Percentiles rank a stretch among this genome's conserved stretches.
Evolutionary conservation across 208 protist genomes (phyloP).

Genomic region (Leishmania mexicana): DNA sequence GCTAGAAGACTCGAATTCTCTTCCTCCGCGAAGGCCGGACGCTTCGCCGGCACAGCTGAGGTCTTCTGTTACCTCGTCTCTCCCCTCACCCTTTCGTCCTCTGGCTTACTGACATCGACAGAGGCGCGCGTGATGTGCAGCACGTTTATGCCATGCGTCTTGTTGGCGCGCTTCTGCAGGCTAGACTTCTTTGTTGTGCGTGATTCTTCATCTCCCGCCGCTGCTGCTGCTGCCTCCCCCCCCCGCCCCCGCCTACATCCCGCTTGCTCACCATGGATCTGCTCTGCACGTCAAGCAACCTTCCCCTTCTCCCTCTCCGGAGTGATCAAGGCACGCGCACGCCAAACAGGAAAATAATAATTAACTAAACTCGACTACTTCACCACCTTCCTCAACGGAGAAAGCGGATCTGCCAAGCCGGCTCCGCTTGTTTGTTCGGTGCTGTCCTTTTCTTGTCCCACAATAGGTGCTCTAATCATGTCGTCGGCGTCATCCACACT

Average conservation of each 20-base stretch:
- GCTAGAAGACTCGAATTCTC: background rate
- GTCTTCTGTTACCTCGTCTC: background rate
- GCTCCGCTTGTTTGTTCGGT: background rate
- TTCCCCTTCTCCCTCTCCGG: background rate
- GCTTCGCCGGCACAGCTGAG: background rate
- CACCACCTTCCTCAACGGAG: background rate
- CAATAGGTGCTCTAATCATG: conserved; percentile 2
- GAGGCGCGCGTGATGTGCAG: background rate
- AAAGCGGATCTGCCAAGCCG: background rate
- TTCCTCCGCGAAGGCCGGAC: background rate
- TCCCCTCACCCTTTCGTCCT: background rate
- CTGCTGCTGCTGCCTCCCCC: background rate
- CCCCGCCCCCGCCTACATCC: background rate
- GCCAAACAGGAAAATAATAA: background rate
- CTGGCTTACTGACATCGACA: background rate
- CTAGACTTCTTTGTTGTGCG: background rate
- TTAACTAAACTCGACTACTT: background rate
- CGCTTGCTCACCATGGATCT: background rate
- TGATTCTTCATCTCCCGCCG: no score
- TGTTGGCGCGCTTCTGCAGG: background rate
- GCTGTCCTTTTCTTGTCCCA: background rate
- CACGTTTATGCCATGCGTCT: background rate
- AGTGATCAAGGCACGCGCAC: background rate
- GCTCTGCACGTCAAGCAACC: background rate
- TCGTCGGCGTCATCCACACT: conserved; percentile 10